Conservation (phyloP, 2,329 filamentous ascomycete species). For the Apiospora arundinis region DNA sequence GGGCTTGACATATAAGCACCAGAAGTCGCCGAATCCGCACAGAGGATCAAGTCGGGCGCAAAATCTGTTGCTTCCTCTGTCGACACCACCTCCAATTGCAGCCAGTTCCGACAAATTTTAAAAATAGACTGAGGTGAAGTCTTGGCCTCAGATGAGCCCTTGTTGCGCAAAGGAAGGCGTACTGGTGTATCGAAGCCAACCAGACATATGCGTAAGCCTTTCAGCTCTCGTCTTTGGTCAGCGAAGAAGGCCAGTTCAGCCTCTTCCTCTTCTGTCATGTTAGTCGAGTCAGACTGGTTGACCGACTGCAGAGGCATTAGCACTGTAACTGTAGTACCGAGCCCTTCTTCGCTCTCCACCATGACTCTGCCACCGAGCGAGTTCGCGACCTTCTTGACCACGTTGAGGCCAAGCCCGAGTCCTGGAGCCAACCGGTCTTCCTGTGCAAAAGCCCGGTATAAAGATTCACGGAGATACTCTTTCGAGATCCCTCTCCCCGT, state of each 20-base stretch:
- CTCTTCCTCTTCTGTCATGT: conserved; percentile 33
- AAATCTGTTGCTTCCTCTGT: conserved; percentile 19
- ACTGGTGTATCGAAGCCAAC: conserved; percentile 28
- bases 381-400: conserved; percentile 52
- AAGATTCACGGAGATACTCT: conserved; percentile 60
- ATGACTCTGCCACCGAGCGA: conserved; percentile 28
- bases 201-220: conserved; percentile 39
- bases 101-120: conserved; percentile 42
- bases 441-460: conserved; percentile 66
- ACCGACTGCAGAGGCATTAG: conserved; percentile 37
- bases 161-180: conserved; percentile 1
- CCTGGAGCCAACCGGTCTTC: conserved; percentile 64
- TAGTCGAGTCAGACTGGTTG: not conserved
- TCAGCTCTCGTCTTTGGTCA: conserved; percentile 23
- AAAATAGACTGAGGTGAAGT: conserved; percentile 27
- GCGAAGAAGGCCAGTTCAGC: conserved; percentile 36
- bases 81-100: conserved; percentile 38
- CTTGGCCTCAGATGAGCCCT: conserved; percentile 22
- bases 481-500: conserved; percentile 67
- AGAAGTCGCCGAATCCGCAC: conserved; percentile 27
- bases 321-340: conserved; percentile 44
- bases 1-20: conserved; percentile 27
- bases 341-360: conserved; percentile 29
- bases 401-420: conserved; percentile 65
- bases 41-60: conserved; percentile 35